phyloP scores from a whole-genome alignment of 148 eudicot genomes.

The Rhododendron williamsianum region DNA sequence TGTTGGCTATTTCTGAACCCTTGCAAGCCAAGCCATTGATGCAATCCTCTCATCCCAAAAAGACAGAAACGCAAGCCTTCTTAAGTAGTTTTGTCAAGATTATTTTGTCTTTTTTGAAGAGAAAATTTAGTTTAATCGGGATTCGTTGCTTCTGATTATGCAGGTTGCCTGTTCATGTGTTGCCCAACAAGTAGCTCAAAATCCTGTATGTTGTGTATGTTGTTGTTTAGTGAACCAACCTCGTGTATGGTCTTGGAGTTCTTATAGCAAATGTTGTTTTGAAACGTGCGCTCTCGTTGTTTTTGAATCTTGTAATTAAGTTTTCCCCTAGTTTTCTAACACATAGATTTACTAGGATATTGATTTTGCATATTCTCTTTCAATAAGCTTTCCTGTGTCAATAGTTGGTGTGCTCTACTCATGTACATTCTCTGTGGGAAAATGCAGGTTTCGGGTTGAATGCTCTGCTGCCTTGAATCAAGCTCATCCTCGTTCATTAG shows the following conservation, averaged over 20 bases:
- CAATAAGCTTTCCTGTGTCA: not conserved
- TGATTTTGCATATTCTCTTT: not conserved
- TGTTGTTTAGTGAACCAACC: not conserved
- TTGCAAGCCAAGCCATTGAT: not conserved
- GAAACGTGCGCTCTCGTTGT: not conserved
- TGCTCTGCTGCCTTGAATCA: not conserved
- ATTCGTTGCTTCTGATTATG: not conserved
- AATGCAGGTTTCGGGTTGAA: constrained; percentile 4
- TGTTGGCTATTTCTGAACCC: not conserved
- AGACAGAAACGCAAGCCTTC: not conserved
- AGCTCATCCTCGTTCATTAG: not conserved
- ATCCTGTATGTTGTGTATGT: not conserved
- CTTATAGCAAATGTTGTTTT: not conserved
- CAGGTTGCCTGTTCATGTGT: constrained; percentile 5
- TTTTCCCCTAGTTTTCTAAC: not conserved
- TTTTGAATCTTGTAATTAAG: not conserved
- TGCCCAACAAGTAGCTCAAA: not conserved
- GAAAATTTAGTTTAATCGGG: not conserved
- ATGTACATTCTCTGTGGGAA: not conserved
- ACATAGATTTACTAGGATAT: not conserved
- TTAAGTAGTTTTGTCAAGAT: not conserved
- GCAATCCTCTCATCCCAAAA: too few species aligned
- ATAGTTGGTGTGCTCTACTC: not conserved
- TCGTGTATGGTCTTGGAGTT: not conserved
- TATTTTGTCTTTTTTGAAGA: not conserved